phyloP scores from a whole-genome alignment of 2,329 filamentous ascomycete species.

The Sphaerostilbella broomeana region DNA sequence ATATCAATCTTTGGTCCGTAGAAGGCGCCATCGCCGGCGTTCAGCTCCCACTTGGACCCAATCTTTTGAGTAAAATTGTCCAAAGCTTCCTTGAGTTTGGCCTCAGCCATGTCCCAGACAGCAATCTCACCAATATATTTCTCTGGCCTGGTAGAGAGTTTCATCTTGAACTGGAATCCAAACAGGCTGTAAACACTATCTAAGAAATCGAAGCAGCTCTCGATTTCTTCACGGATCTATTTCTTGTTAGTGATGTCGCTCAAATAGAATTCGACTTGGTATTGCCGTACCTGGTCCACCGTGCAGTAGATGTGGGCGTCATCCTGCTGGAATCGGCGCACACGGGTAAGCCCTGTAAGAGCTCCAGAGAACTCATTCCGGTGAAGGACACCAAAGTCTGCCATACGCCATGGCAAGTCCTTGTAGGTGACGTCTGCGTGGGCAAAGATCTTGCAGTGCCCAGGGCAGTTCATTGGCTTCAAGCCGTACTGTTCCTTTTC shows the following conservation, averaged over 20 bases:
- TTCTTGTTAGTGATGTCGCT: neutral
- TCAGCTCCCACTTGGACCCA: constrained; percentile 75
- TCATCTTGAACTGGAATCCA: constrained; percentile 73
- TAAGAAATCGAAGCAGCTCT: constrained; percentile 81
- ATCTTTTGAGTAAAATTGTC: constrained; percentile 60
- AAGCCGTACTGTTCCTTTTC: constrained; percentile 70
- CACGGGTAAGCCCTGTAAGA: constrained; percentile 81
- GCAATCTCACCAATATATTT: constrained; percentile 81
- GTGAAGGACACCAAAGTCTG: constrained; percentile 93
- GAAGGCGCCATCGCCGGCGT: constrained; percentile 93
- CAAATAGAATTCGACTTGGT: neutral
- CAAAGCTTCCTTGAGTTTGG: constrained; percentile 70
- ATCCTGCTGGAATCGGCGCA: constrained; percentile 91
- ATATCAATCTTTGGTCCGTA: constrained; percentile 99
- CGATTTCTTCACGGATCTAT: constrained; percentile 48
- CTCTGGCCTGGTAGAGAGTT: constrained; percentile 84
- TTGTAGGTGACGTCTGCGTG: constrained; percentile 75
- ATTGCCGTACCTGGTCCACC: constrained; percentile 28
- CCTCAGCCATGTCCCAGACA: constrained; percentile 86
- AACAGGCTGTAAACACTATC: constrained; percentile 62
- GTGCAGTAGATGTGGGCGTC: constrained; percentile 92
- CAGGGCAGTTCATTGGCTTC: constrained; percentile 98
- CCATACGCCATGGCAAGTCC: constrained; percentile 85
- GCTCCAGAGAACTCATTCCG: constrained; percentile 93
- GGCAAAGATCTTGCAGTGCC: constrained; percentile 82